Evolutionary conservation across 805 yeast species (phyloP).

Genomic region (Yarrowia sp.): DNA sequence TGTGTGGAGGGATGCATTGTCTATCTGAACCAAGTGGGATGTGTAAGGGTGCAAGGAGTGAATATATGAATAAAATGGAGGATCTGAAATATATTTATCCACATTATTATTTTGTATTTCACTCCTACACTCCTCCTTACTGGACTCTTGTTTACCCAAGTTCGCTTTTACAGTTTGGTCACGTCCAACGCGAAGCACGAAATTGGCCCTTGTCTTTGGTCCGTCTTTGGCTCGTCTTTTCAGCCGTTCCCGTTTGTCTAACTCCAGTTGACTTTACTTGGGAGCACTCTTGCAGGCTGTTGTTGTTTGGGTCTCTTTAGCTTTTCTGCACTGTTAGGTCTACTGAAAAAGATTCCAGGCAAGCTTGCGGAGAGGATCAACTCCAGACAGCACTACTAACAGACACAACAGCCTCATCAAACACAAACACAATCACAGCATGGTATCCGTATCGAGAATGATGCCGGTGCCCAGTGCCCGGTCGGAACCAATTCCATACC

Average conservation of each 20-base stretch:
- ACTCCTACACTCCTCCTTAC: no score
- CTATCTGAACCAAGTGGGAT: no score
- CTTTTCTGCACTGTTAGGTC: not conserved
- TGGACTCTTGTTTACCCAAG: no score
- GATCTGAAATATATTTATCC: not conserved
- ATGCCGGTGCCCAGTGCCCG: constrained; percentile 25
- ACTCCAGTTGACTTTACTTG: not conserved
- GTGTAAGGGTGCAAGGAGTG: no score
- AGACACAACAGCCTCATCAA: not conserved
- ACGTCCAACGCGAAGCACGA: not conserved
- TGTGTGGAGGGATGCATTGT: no score
- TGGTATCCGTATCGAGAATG: constrained; percentile 25
- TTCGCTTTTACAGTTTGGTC: not conserved
- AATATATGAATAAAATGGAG: not conserved
- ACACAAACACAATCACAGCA: not conserved
- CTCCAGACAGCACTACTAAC: not conserved
- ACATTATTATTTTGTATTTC: no score
- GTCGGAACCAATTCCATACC: constrained; percentile 18
- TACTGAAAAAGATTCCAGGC: constrained; percentile 19
- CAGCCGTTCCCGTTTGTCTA: not conserved
- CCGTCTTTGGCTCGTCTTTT: not conserved
- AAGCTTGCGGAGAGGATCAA: constrained; percentile 1
- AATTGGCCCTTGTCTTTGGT: not conserved
- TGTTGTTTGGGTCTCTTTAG: not conserved
- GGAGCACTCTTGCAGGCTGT: not conserved